These are phyloP conservation scores for Fusarium sp. DNA, from an alignment of 2,329 filamentous ascomycete species.

Conservation along the genomic window DNA sequence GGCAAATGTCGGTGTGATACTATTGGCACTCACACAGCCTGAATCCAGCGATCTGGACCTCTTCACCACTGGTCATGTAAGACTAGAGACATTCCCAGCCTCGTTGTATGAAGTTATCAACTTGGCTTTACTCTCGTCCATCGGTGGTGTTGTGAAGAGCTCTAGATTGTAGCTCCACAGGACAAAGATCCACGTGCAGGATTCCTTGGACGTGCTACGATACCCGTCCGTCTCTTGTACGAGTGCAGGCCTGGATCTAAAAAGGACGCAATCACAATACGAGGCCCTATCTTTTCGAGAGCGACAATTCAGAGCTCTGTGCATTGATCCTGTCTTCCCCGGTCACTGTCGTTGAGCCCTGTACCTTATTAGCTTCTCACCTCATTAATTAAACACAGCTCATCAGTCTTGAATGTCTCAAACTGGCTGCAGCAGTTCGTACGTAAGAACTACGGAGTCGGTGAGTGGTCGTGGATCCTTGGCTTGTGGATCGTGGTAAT, in stretches of 20 bases:
- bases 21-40: conserved; percentile 22
- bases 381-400: background rate
- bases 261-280: background rate
- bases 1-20: conserved; percentile 42
- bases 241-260: background rate
- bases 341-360: conserved; percentile 19
- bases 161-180: conserved; percentile 10
- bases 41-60: conserved; percentile 27
- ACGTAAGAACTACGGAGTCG: conserved; percentile 40
- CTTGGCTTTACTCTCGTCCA: background rate
- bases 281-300: background rate
- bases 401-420: conserved; percentile 15
- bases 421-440: conserved; percentile 37
- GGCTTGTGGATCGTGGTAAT: conserved; percentile 29
- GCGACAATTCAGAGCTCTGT: background rate
- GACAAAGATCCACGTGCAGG: conserved; percentile 19
- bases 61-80: conserved; percentile 18
- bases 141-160: background rate
- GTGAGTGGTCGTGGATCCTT: conserved; percentile 41
- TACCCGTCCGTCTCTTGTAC: background rate
- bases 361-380: conserved; percentile 1
- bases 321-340: conserved; percentile 4
- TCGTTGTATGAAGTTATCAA: conserved; percentile 12
- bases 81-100: conserved; percentile 32
- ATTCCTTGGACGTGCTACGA: conserved; percentile 13